Percentiles rank a stretch among this genome's conserved stretches.
Evolutionary conservation across 768 basidiomycete genomes (phyloP).

Genomic region (Mycena maculata): DNA sequence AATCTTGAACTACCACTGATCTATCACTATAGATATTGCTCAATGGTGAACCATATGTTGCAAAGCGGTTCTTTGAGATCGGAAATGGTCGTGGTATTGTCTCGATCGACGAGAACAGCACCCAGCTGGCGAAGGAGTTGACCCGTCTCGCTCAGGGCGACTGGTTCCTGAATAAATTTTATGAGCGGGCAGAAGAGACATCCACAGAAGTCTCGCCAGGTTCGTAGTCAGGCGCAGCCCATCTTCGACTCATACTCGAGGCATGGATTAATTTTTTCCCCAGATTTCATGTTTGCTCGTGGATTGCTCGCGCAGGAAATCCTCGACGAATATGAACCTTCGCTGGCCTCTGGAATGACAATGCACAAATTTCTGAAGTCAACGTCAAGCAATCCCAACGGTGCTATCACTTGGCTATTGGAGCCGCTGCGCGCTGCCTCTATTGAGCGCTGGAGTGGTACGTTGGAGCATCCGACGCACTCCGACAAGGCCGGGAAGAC

Average conservation of each 20-base stretch:
- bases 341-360: slow-evolving; percentile 1
- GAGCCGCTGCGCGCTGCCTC: slow-evolving; percentile 5
- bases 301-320: slow-evolving; percentile 11
- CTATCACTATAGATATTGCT: neutral
- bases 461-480: slow-evolving; percentile 2
- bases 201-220: neutral
- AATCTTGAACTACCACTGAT: neutral
- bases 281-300: slow-evolving; percentile 12
- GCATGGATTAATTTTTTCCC: no score
- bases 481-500: slow-evolving; percentile 12
- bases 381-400: neutral
- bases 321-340: neutral
- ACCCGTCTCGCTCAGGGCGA: slow-evolving; percentile 2
- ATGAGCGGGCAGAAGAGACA: slow-evolving; percentile 12
- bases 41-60: neutral
- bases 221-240: neutral
- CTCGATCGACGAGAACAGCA: neutral
- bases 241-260: no score
- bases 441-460: slow-evolving; percentile 16
- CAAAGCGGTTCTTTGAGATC: slow-evolving; percentile 8
- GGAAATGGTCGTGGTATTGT: neutral
- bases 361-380: neutral
- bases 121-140: slow-evolving; percentile 7
- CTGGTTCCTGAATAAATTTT: slow-evolving; percentile 15
- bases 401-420: slow-evolving; percentile 8